Evolutionary conservation across 1,284 basidiomycete species (phyloP), one percentile per base, ranked within the genome.

Genomic region (Ustilago crameri): DNA sequence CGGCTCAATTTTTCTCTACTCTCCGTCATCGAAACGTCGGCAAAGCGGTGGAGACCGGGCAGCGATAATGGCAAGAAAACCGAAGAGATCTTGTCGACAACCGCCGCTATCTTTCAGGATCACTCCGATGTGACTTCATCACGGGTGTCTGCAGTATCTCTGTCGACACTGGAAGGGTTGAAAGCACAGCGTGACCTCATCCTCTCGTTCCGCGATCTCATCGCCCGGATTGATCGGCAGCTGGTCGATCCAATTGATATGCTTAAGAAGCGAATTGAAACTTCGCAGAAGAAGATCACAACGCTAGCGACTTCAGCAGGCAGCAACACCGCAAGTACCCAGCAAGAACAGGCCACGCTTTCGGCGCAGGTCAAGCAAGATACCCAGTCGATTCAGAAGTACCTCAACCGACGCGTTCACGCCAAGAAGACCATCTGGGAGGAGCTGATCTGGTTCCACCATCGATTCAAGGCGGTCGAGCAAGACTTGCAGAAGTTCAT

Each of bases 141-240:
- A 30, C 65, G 70, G 10, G 56, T 65, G 10, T 65, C 53, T 20
- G 57, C 65, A 3, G 50, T 58, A 0, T 67, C 64, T 2, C 37
- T 60, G 1, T 53, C 56, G 4, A 73, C 70, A n/a, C 47, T 73
- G 3, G 70, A 73, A 44, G 53, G 52, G 2, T 46, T 73, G 53
- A 73, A 73, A 42, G 54, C 56, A 20, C 72, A 75, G 26, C 68
- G 75, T 30, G 75, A 77, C 38, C 65, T 74, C 14, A 62, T 66
- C n/a, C 38, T 62, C 4, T 61, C 72, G 3, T 71, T 70, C 42
- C 72, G 72, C 17, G 68, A 74, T 26, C 46, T 77, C 26, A 44
- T 72, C 20, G 49, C 38, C 1, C 58, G 75, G 5, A 59, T 72
- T 24, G 72, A 72, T 26, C 49, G 59, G 9, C 72, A 75, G 42